Percentiles rank a stretch among this genome's conserved stretches.
Evolutionary conservation across 345 rosid genomes (phyloP).

Genomic region (Pelargonium nanum): DNA sequence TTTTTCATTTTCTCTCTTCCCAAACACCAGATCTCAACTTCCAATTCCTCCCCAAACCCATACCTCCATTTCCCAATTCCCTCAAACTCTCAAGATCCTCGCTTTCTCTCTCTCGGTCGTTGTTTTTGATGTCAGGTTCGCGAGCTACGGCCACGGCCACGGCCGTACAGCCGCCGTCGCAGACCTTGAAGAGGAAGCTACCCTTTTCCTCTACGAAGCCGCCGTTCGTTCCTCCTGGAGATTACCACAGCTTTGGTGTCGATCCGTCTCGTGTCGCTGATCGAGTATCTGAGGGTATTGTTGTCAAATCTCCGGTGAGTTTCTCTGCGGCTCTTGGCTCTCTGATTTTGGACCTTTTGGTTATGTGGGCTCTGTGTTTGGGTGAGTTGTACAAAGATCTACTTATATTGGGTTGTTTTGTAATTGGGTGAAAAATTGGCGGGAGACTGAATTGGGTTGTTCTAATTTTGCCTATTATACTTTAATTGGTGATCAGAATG

Average conservation of each 20-base stretch:
- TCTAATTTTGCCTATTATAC: no score
- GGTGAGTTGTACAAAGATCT: no score
- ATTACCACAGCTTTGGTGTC: constrained; percentile 57
- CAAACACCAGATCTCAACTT: no score
- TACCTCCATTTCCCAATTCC: background rate
- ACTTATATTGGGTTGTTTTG: no score
- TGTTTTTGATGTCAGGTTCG: background rate
- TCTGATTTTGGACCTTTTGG: background rate
- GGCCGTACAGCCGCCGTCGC: constrained; percentile 12
- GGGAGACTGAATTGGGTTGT: no score
- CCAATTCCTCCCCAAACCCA: constrained; percentile 2
- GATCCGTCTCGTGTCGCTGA: constrained; percentile 32
- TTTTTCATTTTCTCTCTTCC: background rate
- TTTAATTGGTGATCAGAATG: no score
- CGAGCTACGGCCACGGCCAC: no score
- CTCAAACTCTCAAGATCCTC: background rate
- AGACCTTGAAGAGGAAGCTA: constrained; percentile 35
- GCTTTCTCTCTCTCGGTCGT: background rate
- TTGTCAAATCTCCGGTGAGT: constrained; percentile 61
- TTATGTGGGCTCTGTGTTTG: constrained; percentile 8
- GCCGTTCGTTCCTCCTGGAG: constrained; percentile 51
- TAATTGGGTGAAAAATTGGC: no score
- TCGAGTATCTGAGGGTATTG: constrained; percentile 46
- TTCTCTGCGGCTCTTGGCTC: background rate
- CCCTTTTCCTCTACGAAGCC: constrained; percentile 62